Evolutionary conservation across 495 filamentous ascomycete genomes (phyloP), one percentile per base, ranked within the genome.

Genomic region (Lichina pygmaea): DNA sequence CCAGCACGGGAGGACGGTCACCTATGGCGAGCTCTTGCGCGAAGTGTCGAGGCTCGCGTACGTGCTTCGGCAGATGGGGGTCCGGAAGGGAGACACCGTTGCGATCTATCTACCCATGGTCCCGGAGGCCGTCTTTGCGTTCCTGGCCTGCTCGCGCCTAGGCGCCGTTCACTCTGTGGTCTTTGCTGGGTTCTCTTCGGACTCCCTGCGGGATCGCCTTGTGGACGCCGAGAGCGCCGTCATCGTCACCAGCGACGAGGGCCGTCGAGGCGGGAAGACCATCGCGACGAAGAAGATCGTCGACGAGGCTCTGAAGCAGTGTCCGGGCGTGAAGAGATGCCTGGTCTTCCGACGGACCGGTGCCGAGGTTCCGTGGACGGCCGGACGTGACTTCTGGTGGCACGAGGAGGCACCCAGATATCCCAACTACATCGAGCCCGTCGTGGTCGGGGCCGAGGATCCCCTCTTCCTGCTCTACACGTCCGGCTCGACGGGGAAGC

Each of bases 231-330:
- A 80, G 43, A 86, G 78, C 54, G 86, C 75, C 61, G 79, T 95
- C 34, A 80, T 94, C 57, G 93, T 99, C 55, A 95, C 91, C 34
- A 78, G 82, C 15, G 89, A 95, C 57, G 91, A 95, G 69, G 91
- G 89, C 52, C 92, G 86, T 71, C 80, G 91, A 53, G 89, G 91
- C 56, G 89, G 89, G 48, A 99, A 95, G 68, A 62, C 92, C 50
- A 95, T 99, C 55, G 85, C 84, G 44, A 95, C 91, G 47, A 95
- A 99, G 75, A 89, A 89, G 68, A 95, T 99, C 58, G 89, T 95
- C 46, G 89, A 99, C 55, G 91, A 95, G 59, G 89, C 89, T 40
- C 72, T 99, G 44, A 93, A 89, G 67, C 82, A 93, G 64, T 94
- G 86, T 62, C 89, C 91, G 24, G 81, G 86, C 52, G 82, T 95